Evolutionary conservation across 768 basidiomycete species (phyloP), one percentile per base, ranked within the genome.

Genomic region (Collybiopsis confluens): DNA sequence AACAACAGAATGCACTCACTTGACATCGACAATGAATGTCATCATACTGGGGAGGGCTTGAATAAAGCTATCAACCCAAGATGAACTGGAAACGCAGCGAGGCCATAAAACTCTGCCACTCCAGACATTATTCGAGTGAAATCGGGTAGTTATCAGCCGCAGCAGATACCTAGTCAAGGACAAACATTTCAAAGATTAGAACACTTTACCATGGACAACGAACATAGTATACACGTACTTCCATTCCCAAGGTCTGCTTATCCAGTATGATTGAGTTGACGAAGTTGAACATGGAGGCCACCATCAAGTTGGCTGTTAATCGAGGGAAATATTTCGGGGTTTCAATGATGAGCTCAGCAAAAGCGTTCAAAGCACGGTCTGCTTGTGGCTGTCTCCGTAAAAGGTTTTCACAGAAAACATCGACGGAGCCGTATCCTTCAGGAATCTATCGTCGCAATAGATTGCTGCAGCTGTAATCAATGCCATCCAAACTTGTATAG

Each of bases 381-480:
- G 38, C 63, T 27, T 76, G 75, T 2, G 55, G 52, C 33, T 62
- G 28, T 13, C 59, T 60, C 4, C 38, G 37, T 1, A 70, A 28
- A 43, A 76, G 37, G 16, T 62, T 54, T 23, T 65, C 59, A 21
- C 67, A 68, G 61, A 78, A 78, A 11, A 56, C 52, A 9, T 65
- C 63, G 11, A 75, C 57, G 2, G 62, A 56, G 4, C 56, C 16
- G 54, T 46, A 45, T 70, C 66, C 15, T 57, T 54, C 2, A 59
- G 56, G 16, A 66, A 59, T 2, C 56, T 48, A 55, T 78, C 74
- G 56, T 79, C 77, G 26, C 70, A 53, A 38, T 60, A 70, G 45
- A 68, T 67, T n/a, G 63, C 48, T 42, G 66, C 71, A 0, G 73
- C 65, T 1, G 75, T 76, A 56, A 66, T 76, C 8, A 76, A 61